phyloP scores from a whole-genome alignment of 345 rosid genomes.

The Camelina neglecta region DNA sequence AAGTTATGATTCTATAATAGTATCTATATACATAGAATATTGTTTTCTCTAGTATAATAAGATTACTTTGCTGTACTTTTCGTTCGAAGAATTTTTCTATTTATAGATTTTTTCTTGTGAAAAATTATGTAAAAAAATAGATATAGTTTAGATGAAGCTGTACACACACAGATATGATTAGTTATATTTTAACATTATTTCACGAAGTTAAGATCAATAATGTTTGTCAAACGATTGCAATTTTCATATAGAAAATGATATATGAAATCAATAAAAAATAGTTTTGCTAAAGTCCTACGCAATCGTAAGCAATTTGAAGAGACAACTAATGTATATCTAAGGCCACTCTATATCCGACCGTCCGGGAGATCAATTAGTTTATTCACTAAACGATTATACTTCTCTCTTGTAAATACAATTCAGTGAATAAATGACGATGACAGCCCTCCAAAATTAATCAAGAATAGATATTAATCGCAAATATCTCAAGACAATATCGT shows the following conservation, averaged over 20 bases:
- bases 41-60: background rate
- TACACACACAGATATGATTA: background rate
- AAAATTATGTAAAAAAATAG: background rate
- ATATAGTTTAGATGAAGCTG: background rate
- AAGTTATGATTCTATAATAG: background rate
- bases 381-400: slow-evolving; percentile 4
- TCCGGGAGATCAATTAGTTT: slow-evolving; percentile 33
- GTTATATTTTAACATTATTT: no score
- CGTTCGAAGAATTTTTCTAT: background rate
- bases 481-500: background rate
- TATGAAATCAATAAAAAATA: slow-evolving; percentile 1
- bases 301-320: slow-evolving; percentile 43
- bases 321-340: slow-evolving; percentile 44
- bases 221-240: background rate
- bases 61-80: background rate
- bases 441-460: slow-evolving; percentile 16
- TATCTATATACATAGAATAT: background rate
- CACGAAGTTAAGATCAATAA: background rate
- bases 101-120: background rate
- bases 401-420: slow-evolving; percentile 6
- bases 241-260: background rate
- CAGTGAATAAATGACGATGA: background rate
- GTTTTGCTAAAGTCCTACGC: slow-evolving; percentile 13
- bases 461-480: background rate
- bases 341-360: slow-evolving; percentile 36